These are phyloP conservation scores for Rhodotorula sp. DNA, from an alignment of 1,284 basidiomycete species.

Conservation along the genomic window DNA sequence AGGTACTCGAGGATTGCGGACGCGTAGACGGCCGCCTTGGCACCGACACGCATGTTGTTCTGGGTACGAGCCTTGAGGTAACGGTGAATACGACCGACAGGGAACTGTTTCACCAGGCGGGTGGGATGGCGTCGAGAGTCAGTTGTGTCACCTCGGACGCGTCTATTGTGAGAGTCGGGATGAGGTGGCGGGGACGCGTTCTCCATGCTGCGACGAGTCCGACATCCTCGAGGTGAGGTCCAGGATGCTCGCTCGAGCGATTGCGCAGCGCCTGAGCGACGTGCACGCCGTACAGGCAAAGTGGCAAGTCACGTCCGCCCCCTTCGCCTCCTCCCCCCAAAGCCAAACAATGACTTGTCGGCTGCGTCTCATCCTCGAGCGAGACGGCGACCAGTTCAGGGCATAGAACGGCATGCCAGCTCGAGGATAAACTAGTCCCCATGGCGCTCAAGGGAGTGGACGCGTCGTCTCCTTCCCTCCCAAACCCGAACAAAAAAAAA, in stretches of 20 bases:
- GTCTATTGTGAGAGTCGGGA: background rate
- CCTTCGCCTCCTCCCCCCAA: background rate
- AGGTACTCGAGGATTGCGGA: conserved; percentile 86
- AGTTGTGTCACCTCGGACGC: background rate
- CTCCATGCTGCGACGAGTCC: no score
- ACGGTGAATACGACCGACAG: conserved; percentile 90
- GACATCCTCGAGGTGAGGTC: no score
- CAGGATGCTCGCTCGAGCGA: background rate
- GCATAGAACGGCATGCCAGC: background rate
- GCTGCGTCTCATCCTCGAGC: background rate
- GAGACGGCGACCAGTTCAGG: background rate
- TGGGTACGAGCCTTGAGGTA: conserved; percentile 90
- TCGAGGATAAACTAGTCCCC: background rate
- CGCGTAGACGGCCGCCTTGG: conserved; percentile 89
- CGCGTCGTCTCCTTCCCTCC: background rate
- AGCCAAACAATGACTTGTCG: conserved; percentile 18
- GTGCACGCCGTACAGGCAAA: background rate
- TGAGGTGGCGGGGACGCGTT: background rate
- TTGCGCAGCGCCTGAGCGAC: background rate
- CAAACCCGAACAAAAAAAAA: background rate
- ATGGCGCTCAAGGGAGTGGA: background rate
- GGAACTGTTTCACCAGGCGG: conserved; percentile 61
- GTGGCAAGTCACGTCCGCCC: background rate
- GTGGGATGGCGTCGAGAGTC: background rate
- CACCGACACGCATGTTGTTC: conserved; percentile 88